Percentiles rank a stretch among this genome's conserved stretches.
phyloP scores from a whole-genome alignment of 257 asterid species.

The Fraxinus quadrangulata region DNA sequence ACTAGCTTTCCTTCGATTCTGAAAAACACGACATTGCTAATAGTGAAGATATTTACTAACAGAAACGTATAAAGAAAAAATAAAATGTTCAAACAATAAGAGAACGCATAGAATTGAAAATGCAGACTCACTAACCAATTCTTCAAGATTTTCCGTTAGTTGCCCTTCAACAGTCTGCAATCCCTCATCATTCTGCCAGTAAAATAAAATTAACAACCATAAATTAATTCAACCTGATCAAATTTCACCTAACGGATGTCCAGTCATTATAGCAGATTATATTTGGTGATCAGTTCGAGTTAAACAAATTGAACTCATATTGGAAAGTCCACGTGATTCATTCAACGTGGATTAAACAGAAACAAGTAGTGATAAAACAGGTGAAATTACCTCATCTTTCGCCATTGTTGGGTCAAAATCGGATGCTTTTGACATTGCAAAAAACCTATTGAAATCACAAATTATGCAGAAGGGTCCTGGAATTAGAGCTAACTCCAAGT shows the following conservation, averaged over 20 bases:
- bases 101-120: background rate
- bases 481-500: background rate
- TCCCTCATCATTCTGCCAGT: background rate
- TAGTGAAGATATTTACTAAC: background rate
- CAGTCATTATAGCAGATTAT: background rate
- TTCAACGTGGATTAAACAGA: background rate
- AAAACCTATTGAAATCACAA: background rate
- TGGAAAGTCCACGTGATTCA: background rate
- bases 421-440: slow-evolving; percentile 6
- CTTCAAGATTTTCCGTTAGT: background rate
- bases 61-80: background rate
- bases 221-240: background rate
- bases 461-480: background rate
- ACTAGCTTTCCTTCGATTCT: slow-evolving; percentile 31
- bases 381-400: slow-evolving; percentile 33
- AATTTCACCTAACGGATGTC: background rate
- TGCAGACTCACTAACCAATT: background rate
- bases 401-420: slow-evolving; percentile 27
- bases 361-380: slow-evolving; percentile 1
- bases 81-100: background rate
- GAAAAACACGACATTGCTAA: slow-evolving; percentile 19
- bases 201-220: background rate
- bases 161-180: background rate
- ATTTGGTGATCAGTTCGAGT: background rate
- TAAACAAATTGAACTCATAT: background rate